phyloP scores from a whole-genome alignment of 305 asterid genomes.

The Fraxinus dipetala region DNA sequence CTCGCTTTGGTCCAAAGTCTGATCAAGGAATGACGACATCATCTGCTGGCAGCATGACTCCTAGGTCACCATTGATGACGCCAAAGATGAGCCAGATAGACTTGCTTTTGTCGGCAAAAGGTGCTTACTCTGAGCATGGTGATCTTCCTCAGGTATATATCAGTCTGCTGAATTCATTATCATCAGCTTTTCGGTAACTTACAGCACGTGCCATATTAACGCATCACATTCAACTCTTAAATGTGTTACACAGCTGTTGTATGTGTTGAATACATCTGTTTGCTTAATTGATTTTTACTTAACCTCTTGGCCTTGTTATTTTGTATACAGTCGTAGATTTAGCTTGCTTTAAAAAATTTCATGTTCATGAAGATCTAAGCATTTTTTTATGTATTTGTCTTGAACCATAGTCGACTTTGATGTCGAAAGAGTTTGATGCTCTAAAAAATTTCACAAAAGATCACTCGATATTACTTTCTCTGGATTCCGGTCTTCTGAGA shows the following conservation, averaged over 20 bases:
- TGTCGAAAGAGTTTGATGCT: background rate
- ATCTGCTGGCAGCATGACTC: constrained; percentile 98
- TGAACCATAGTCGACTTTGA: background rate
- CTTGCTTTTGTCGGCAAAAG: constrained; percentile 80
- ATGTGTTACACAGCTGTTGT: background rate
- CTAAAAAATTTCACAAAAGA: background rate
- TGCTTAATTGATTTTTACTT: background rate
- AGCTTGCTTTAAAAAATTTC: background rate
- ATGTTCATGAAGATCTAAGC: background rate
- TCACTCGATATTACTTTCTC: background rate
- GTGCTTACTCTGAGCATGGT: constrained; percentile 91
- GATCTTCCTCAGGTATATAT: constrained; percentile 86
- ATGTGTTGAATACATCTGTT: background rate
- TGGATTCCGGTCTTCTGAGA: background rate
- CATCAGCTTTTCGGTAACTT: background rate
- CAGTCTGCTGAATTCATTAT: constrained; percentile 11
- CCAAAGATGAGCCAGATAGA: constrained; percentile 89
- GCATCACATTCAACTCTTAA: background rate
- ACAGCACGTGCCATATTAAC: background rate
- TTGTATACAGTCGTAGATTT: background rate
- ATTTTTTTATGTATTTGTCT: background rate
- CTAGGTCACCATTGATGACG: constrained; percentile 90
- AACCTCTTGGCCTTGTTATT: background rate
- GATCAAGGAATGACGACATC: constrained; percentile 99
- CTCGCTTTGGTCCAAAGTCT: constrained; percentile 94